Conservation (phyloP, 495 filamentous ascomycete species). For the Bacidia rubella region DNA sequence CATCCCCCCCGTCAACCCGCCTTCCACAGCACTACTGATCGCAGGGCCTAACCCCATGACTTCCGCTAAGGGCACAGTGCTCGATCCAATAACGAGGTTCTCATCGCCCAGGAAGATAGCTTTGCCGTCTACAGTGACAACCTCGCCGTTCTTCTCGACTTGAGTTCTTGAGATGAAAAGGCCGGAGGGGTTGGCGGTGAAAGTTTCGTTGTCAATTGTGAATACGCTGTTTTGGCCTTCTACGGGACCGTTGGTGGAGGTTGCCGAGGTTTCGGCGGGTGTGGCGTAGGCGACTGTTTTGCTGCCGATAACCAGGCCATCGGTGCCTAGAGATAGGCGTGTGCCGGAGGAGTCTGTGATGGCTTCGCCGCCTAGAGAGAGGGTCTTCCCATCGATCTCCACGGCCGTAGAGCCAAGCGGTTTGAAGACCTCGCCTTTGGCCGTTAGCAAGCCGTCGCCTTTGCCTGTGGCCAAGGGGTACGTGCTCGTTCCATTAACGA, state of each 20-base stretch:
- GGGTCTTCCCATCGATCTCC: conserved; percentile 1
- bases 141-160: conserved; percentile 2
- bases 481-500: conserved; percentile 8
- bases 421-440: conserved; percentile 4
- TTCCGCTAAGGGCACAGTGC: neutral
- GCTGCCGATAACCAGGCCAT: conserved; percentile 5
- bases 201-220: conserved; percentile 1
- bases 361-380: neutral
- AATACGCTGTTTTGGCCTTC: neutral
- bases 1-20: too few species aligned
- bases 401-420: conserved; percentile 4
- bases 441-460: conserved; percentile 1
- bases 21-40: neutral
- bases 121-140: conserved; percentile 8
- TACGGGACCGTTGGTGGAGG: neutral
- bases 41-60: neutral
- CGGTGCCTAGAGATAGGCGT: conserved; percentile 1
- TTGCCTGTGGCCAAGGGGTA: conserved; percentile 1
- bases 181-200: conserved; percentile 8
- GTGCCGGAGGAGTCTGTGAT: neutral
- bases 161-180: conserved; percentile 2
- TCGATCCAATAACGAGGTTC: neutral
- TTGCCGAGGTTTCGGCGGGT: neutral
- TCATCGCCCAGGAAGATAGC: neutral
- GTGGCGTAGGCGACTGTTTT: conserved; percentile 8